Percentiles rank a stretch among this genome's conserved stretches.
These are phyloP conservation scores for Aspergillus felis DNA, from an alignment of 2,329 filamentous ascomycete species.

Conservation along the genomic window DNA sequence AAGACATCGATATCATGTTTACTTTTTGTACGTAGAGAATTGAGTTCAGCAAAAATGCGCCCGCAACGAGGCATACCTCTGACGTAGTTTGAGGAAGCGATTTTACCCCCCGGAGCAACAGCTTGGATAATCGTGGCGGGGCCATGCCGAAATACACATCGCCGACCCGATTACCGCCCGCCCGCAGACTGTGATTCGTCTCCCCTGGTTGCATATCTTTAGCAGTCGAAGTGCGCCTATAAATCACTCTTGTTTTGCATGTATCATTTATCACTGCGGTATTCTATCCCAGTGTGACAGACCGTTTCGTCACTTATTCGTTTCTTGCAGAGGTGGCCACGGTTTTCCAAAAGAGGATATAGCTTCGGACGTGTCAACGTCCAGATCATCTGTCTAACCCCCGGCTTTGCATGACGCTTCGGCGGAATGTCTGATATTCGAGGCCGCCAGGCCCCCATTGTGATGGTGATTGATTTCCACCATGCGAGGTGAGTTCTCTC, in stretches of 20 bases:
- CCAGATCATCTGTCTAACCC: background rate
- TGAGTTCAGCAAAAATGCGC: background rate
- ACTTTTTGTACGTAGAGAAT: background rate
- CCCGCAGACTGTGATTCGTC: conserved; percentile 8
- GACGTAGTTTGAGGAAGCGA: background rate
- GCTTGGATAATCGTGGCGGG: background rate
- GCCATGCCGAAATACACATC: background rate
- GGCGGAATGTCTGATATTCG: conserved; percentile 25
- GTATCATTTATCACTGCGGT: background rate
- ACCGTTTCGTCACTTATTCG: background rate
- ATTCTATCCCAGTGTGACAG: conserved; percentile 4
- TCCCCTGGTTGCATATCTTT: conserved; percentile 4
- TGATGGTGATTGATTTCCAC: conserved; percentile 79
- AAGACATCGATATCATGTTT: background rate
- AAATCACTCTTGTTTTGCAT: background rate
- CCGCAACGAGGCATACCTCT: background rate
- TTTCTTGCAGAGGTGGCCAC: conserved; percentile 5
- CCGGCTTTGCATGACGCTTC: conserved; percentile 10
- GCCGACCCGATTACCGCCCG: conserved; percentile 17
- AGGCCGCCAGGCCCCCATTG: conserved; percentile 60
- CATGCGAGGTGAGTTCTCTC: conserved; percentile 56
- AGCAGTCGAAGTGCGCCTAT: background rate
- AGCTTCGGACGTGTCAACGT: conserved; percentile 12
- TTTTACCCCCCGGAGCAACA: background rate
- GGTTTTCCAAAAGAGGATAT: conserved; percentile 7